phyloP scores from a whole-genome alignment of 1,284 basidiomycete genomes.

The Trichosporon inkin region DNA sequence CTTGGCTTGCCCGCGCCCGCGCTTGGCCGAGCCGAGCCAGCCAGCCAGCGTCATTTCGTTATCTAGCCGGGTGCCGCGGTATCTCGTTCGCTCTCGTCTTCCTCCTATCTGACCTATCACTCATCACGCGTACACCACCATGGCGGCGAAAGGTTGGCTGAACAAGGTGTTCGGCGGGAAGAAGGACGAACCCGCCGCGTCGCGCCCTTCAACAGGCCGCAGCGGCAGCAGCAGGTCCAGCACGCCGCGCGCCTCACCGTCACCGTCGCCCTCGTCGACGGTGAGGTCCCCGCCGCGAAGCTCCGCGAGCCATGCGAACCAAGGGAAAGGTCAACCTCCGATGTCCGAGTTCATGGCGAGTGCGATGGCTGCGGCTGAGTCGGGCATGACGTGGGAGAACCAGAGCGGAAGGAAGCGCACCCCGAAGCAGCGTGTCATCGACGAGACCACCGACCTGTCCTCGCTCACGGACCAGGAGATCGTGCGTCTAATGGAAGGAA shows the following conservation, averaged over 20 bases:
- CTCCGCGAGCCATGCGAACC: neutral
- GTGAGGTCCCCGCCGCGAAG: neutral
- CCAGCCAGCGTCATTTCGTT: neutral
- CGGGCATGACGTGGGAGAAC: conserved; percentile 9
- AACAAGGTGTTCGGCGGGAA: conserved; percentile 2
- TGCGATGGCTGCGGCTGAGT: conserved; percentile 16
- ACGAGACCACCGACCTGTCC: conserved; percentile 46
- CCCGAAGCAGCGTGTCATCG: conserved; percentile 33
- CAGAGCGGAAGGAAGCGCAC: neutral
- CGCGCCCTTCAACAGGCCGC: neutral
- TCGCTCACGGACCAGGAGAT: conserved; percentile 50
- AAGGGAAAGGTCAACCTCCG: neutral
- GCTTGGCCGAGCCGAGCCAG: no score
- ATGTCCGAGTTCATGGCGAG: conserved; percentile 14
- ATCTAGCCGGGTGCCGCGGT: no score
- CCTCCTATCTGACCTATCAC: neutral
- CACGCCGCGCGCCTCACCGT: neutral
- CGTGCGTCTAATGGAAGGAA: conserved; percentile 45
- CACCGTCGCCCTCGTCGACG: neutral
- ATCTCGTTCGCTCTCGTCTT: neutral
- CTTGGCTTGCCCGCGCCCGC: neutral
- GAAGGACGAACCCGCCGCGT: neutral
- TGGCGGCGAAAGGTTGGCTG: neutral
- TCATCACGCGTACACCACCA: neutral
- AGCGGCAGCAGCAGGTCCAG: neutral